Conservation (phyloP, 2,329 filamentous ascomycete genomes). For the Trichoderma pleuroti region DNA sequence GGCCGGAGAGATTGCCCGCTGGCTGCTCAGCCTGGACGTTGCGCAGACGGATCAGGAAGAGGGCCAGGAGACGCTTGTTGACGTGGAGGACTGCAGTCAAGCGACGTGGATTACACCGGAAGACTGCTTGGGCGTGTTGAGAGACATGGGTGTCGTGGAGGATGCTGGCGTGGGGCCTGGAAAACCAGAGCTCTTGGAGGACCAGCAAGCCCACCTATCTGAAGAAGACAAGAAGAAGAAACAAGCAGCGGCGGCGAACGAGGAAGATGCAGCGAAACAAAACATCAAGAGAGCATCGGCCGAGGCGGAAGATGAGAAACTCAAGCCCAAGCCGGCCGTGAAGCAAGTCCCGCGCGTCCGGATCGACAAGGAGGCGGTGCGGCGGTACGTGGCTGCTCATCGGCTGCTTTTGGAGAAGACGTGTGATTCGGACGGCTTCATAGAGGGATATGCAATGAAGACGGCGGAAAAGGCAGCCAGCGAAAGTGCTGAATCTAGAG, state of each 20-base stretch:
- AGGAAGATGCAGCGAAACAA: conserved; percentile 19
- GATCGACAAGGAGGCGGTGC: conserved; percentile 54
- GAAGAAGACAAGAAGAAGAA: conserved; percentile 19
- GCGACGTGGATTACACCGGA: conserved; percentile 82
- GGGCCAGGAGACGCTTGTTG: conserved; percentile 49
- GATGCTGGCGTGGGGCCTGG: conserved; percentile 50
- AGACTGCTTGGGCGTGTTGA: conserved; percentile 74
- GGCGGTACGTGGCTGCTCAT: conserved; percentile 63
- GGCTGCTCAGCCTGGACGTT: conserved; percentile 49
- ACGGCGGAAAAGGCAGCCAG: conserved; percentile 33
- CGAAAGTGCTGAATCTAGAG: conserved; percentile 29
- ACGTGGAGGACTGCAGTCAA: conserved; percentile 67
- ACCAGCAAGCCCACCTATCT: neutral
- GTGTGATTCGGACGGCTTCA: conserved; percentile 72
- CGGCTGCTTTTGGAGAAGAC: conserved; percentile 60
- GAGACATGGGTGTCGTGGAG: conserved; percentile 72
- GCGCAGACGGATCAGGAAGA: conserved; percentile 24
- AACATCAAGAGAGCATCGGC: conserved; percentile 14
- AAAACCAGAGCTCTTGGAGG: conserved; percentile 30
- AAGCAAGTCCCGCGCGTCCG: conserved; percentile 45
- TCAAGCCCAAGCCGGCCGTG: conserved; percentile 28
- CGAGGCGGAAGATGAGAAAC: conserved; percentile 25
- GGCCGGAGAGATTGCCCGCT: conserved; percentile 78
- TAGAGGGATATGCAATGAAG: conserved; percentile 61
- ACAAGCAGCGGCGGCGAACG: conserved; percentile 21